Evolutionary conservation across 352 stramenopile species (phyloP).

Genomic region (Pelagophyceae sp.): DNA sequence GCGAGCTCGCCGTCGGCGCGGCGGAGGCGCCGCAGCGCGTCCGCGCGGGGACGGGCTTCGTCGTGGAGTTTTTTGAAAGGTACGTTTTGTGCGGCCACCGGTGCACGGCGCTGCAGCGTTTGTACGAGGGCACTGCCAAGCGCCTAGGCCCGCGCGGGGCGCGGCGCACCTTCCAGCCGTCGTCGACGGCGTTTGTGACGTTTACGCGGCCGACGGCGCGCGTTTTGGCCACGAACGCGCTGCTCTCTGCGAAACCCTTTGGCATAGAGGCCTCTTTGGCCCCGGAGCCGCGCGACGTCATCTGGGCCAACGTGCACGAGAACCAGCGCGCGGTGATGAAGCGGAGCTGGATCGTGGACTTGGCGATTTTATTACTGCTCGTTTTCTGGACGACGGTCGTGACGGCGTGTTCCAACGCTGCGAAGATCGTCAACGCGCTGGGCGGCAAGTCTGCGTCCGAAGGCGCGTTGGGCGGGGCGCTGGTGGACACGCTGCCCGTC

Average conservation of each 20-base stretch:
- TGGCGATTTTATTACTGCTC: neutral
- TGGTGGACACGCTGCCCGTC: neutral
- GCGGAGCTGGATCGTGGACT: neutral
- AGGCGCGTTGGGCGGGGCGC: neutral
- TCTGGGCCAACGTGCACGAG: constrained; percentile 12
- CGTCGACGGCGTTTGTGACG: constrained; percentile 1
- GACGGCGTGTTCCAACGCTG: neutral
- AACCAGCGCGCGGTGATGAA: neutral
- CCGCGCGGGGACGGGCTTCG: too few species aligned
- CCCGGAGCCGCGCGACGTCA: constrained; percentile 6
- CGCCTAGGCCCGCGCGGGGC: too few species aligned
- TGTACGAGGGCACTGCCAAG: too few species aligned
- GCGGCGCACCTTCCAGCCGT: neutral
- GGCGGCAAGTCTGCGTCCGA: neutral
- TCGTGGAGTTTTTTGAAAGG: too few species aligned
- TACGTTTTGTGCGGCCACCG: too few species aligned
- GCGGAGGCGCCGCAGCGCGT: too few species aligned
- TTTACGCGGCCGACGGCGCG: constrained; percentile 11
- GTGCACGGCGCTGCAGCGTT: too few species aligned
- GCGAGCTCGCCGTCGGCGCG: too few species aligned
- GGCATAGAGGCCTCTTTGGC: neutral
- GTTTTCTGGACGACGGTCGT: constrained; percentile 16
- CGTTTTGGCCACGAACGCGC: neutral
- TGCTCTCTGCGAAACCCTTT: neutral
- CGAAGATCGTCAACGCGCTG: neutral